Percentiles rank a stretch among this genome's conserved stretches.
phyloP scores from a whole-genome alignment of 129 eudicot species.

The Cynara cardunculus region DNA sequence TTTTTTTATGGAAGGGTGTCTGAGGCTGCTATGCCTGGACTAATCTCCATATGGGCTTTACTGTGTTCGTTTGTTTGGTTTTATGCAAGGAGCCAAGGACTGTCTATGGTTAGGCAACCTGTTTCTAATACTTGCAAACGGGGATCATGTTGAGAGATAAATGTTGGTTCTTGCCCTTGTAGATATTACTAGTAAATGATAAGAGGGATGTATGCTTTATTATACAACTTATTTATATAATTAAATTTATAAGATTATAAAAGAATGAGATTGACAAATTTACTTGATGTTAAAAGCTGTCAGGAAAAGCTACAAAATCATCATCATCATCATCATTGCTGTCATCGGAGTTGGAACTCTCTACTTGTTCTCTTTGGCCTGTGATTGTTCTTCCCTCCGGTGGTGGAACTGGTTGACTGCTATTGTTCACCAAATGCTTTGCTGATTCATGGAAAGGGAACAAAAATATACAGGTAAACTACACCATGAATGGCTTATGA shows the following conservation, averaged over 20 bases:
- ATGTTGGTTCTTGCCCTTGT: conserved; percentile 40
- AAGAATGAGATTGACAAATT: not conserved
- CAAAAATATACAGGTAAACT: not conserved
- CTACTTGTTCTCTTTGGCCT: conserved; percentile 6
- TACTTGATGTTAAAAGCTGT: not conserved
- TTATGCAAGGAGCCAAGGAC: not conserved
- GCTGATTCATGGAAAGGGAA: conserved; percentile 11
- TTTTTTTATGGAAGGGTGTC: too few relatives aligned
- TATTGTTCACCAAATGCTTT: conserved; percentile 24
- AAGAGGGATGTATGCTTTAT: not conserved
- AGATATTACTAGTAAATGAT: conserved; percentile 50
- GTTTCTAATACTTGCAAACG: conserved; percentile 39
- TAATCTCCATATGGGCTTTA: not conserved
- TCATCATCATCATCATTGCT: conserved; percentile 12
- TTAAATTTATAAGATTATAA: conserved; percentile 1
- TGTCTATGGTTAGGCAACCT: conserved; percentile 39
- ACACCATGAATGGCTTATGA: not conserved
- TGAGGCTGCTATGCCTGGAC: too few relatives aligned
- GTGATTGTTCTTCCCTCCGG: conserved; percentile 30
- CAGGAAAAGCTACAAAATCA: conserved; percentile 31
- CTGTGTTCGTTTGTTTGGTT: not conserved
- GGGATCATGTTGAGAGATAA: conserved; percentile 55
- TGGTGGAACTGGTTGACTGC: conserved; percentile 36
- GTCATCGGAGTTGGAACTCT: conserved; percentile 9
- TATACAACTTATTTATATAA: conserved; percentile 9